These are phyloP conservation scores for Sistotremastrum suecicum DNA, from an alignment of 768 basidiomycete species.

Conservation along the genomic window DNA sequence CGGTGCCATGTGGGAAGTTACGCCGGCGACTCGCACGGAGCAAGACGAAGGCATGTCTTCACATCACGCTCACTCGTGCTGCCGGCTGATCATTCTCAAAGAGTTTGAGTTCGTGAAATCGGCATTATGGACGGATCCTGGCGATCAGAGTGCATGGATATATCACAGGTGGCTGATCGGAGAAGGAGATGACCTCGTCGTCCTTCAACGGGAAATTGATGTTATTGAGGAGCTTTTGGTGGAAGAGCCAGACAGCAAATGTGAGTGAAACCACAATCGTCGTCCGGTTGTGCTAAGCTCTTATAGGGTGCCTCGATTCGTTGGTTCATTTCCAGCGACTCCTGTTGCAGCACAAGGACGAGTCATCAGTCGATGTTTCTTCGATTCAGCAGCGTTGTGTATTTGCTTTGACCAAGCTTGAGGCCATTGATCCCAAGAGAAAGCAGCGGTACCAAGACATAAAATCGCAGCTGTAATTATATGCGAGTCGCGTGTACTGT, in stretches of 20 bases:
- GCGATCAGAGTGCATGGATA: conserved; percentile 95
- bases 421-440: conserved; percentile 51
- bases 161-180: conserved; percentile 98
- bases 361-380: conserved; percentile 18
- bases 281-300: conserved; percentile 1
- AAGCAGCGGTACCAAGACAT: conserved; percentile 55
- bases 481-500: background rate
- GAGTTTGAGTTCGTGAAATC: conserved; percentile 89
- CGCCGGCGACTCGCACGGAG: conserved; percentile 33
- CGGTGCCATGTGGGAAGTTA: conserved; percentile 41
- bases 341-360: conserved; percentile 35
- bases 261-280: conserved; percentile 26
- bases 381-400: conserved; percentile 26
- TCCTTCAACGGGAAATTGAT: conserved; percentile 61
- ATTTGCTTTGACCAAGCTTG: conserved; percentile 39
- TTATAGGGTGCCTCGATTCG: conserved; percentile 89
- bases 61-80: background rate
- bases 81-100: conserved; percentile 17
- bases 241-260: conserved; percentile 89
- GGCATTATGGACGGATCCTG: conserved; percentile 93
- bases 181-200: conserved; percentile 38
- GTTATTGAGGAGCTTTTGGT: conserved; percentile 73
- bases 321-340: conserved; percentile 71
- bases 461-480: background rate
- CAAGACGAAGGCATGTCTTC: background rate